These are phyloP conservation scores for Oryza glaberrima DNA, from an alignment of 176 grass and related monocot genomes.

Conservation along the genomic window DNA sequence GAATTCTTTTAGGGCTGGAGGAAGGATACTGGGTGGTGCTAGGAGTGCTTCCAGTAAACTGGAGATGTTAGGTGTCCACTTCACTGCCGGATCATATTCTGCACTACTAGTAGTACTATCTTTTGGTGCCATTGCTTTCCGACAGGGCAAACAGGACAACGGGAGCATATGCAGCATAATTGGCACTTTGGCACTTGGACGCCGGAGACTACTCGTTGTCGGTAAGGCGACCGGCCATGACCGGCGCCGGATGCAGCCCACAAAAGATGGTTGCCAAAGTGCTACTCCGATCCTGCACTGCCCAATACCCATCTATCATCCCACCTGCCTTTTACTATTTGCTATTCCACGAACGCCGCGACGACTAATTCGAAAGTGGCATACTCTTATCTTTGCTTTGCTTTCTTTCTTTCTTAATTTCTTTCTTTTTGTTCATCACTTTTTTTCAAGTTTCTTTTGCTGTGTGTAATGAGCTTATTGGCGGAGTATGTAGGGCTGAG, in stretches of 20 bases:
- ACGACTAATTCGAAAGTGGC: neutral
- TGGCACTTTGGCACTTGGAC: too few relatives aligned
- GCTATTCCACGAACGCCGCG: slow-evolving; percentile 10
- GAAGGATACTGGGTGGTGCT: too few relatives aligned
- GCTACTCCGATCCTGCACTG: neutral
- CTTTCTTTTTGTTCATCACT: too few relatives aligned
- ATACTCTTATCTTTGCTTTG: too few relatives aligned
- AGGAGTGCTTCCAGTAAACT: too few relatives aligned
- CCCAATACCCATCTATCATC: too few relatives aligned
- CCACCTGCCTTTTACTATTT: neutral
- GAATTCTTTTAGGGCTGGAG: too few relatives aligned
- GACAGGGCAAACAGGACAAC: neutral
- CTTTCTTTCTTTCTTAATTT: too few relatives aligned
- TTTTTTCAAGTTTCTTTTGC: neutral
- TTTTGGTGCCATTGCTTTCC: neutral
- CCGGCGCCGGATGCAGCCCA: neutral
- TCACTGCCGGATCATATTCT: neutral
- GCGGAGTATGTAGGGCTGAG: too few relatives aligned
- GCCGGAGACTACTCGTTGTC: neutral
- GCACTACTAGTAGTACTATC: neutral
- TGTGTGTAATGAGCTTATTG: neutral
- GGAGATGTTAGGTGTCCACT: neutral
- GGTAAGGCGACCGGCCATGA: neutral
- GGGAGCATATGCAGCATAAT: neutral
- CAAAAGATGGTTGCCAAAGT: neutral